Conservation (phyloP, 345 rosid species). For the Citrus reticulata region DNA sequence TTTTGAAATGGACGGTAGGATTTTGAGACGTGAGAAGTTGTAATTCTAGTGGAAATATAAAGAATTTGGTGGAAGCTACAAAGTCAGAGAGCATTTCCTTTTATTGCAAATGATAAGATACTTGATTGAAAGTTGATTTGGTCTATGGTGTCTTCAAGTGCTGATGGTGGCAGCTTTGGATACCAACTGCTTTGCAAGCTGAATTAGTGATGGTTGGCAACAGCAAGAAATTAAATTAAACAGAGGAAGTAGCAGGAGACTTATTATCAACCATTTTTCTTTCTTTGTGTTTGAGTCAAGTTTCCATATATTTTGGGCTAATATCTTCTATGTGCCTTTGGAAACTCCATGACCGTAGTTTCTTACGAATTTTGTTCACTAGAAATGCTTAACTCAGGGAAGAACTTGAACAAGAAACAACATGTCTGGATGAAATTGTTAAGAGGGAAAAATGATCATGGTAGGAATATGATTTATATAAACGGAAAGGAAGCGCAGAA, state of each 20-base stretch:
- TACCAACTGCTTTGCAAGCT: neutral
- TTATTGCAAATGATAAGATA: conserved; percentile 3
- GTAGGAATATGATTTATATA: neutral
- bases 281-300: neutral
- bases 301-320: neutral
- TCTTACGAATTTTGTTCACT: neutral
- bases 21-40: conserved; percentile 13
- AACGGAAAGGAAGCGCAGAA: neutral
- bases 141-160: neutral
- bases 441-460: neutral
- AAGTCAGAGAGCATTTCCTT: conserved; percentile 3
- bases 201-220: neutral
- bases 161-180: neutral
- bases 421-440: too few species aligned
- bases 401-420: too few species aligned
- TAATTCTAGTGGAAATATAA: neutral
- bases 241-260: neutral
- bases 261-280: neutral
- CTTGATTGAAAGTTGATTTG: neutral
- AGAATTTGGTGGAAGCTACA: neutral
- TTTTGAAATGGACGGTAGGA: neutral
- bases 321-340: neutral
- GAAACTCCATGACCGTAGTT: neutral
- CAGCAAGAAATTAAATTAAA: neutral
- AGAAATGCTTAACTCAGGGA: neutral